phyloP scores from a whole-genome alignment of 805 yeast genomes.

The Grigorovia yakushimaensis region DNA sequence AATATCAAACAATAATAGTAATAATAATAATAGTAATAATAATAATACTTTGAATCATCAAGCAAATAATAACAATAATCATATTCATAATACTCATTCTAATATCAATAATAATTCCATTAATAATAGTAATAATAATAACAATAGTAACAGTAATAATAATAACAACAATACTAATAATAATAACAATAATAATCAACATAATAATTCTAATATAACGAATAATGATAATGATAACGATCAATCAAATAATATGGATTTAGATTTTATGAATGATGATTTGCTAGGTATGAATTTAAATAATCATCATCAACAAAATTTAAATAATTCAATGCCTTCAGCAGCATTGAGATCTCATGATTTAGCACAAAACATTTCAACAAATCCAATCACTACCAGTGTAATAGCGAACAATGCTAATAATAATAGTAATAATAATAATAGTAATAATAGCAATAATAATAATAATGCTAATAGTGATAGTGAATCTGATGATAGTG shows the following conservation, averaged over 20 bases:
- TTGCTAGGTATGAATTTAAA: conserved; percentile 6
- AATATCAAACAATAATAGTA: too few species aligned
- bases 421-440: neutral
- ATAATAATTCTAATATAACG: conserved; percentile 14
- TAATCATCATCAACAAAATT: neutral
- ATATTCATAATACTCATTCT: neutral
- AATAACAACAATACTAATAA: conserved; percentile 5
- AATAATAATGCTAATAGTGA: conserved; percentile 12
- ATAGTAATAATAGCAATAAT: conserved; percentile 8
- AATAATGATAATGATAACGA: conserved; percentile 6
- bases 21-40: neutral
- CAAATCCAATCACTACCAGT: neutral
- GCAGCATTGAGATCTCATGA: neutral
- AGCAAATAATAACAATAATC: neutral
- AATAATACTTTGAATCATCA: neutral
- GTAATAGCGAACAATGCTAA: neutral
- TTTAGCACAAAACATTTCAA: conserved; percentile 1
- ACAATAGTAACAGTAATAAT: conserved; percentile 3
- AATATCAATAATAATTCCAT: neutral
- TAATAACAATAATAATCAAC: conserved; percentile 15
- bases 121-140: neutral
- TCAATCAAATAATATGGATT: conserved; percentile 2
- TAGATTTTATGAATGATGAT: conserved; percentile 11
- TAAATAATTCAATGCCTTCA: neutral
- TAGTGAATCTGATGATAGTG: conserved; percentile 19